Percentiles rank a stretch among this genome's conserved stretches.
These are phyloP conservation scores for Candida bentonensis DNA, from an alignment of 805 yeast genomes.

Conservation along the genomic window DNA sequence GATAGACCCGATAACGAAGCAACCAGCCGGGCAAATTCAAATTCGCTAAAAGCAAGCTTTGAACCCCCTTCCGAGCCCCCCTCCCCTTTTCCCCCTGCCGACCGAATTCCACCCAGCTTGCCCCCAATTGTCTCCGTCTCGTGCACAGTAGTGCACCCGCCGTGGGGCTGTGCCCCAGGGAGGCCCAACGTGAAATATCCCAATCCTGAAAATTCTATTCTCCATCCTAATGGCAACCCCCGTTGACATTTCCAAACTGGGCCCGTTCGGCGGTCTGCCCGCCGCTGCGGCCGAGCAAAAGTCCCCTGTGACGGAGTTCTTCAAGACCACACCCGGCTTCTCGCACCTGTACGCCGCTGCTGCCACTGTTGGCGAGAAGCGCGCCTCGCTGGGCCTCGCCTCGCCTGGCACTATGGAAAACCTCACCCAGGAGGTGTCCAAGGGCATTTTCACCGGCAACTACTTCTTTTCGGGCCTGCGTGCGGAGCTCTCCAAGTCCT, in stretches of 20 bases:
- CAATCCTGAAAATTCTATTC: conserved; percentile 1
- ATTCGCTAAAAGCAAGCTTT: too few species aligned
- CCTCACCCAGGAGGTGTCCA: conserved; percentile 81
- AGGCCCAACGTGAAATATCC: not conserved
- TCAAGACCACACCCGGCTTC: conserved; percentile 76
- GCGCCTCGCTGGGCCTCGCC: conserved; percentile 65
- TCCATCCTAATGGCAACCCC: not conserved
- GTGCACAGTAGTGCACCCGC: too few species aligned
- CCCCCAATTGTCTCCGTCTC: too few species aligned
- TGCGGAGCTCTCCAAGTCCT: conserved; percentile 90
- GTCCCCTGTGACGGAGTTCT: conserved; percentile 21
- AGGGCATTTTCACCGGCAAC: conserved; percentile 83
- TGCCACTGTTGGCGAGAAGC: conserved; percentile 56
- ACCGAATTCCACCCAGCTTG: too few species aligned
- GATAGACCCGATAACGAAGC: too few species aligned
- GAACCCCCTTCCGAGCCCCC: too few species aligned
- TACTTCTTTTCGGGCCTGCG: conserved; percentile 89
- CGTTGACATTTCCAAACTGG: conserved; percentile 5
- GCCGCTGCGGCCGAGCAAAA: not conserved
- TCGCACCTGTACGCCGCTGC: conserved; percentile 67
- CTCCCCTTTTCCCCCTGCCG: too few species aligned
- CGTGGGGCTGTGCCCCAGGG: too few species aligned
- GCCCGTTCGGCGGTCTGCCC: conserved; percentile 7
- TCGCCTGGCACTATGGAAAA: conserved; percentile 95
- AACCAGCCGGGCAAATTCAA: too few species aligned